These are phyloP conservation scores for Fusarium pseudoanthophilum DNA, from an alignment of 2,329 filamentous ascomycete species.

Conservation along the genomic window DNA sequence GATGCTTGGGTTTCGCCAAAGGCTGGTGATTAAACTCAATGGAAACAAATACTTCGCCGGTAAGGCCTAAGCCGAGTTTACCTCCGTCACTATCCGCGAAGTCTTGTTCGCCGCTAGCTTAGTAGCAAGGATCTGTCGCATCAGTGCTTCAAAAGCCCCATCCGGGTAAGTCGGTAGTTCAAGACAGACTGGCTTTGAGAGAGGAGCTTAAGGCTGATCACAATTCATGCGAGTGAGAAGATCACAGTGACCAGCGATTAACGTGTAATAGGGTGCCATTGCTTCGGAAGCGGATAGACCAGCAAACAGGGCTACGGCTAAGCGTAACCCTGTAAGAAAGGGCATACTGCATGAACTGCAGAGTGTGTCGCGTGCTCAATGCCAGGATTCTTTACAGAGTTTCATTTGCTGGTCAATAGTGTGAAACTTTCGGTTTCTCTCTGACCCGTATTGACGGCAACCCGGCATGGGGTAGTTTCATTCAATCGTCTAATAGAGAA, in stretches of 20 bases:
- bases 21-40: neutral
- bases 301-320: neutral
- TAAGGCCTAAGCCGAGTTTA: neutral
- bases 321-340: neutral
- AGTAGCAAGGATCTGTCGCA: neutral
- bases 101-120: neutral
- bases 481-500: neutral
- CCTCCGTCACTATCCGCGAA: neutral
- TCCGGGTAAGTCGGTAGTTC: rapidly evolving
- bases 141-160: neutral
- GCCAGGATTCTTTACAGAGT: rapidly evolving
- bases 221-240: too few relatives aligned
- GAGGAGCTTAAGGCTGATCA: neutral
- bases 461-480: neutral
- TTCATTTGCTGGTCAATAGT: too few relatives aligned
- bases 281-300: neutral
- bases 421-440: neutral
- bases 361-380: neutral
- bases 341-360: neutral
- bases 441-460: neutral
- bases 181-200: neutral
- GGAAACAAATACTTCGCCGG: rapidly evolving
- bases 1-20: neutral
- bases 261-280: neutral
- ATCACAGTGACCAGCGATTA: rapidly evolving